Conservation (phyloP, 192 early-diverging fungal species). For the Mortierella antarctica region DNA sequence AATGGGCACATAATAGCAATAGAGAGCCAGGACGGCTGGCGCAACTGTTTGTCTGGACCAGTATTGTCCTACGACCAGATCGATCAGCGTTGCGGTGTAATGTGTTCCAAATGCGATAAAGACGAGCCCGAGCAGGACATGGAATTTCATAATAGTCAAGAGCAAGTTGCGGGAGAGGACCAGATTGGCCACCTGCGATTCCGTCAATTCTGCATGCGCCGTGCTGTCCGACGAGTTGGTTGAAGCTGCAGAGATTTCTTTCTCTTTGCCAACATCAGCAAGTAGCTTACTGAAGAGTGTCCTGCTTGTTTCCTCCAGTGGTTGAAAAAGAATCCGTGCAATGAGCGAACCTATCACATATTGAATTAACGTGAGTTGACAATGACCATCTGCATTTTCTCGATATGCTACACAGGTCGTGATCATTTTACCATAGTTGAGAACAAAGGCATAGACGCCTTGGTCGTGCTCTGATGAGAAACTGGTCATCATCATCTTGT, state of each 20-base stretch:
- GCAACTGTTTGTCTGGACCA: slow-evolving; percentile 66
- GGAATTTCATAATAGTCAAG: slow-evolving; percentile 64
- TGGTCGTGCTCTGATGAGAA: slow-evolving; percentile 67
- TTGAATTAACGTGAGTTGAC: not conserved
- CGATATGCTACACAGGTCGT: not conserved
- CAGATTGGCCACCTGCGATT: slow-evolving; percentile 25
- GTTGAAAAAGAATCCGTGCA: slow-evolving; percentile 91
- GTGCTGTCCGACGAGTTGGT: not conserved
- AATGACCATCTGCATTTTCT: not conserved
- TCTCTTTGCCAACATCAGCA: slow-evolving; percentile 20
- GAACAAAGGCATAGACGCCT: slow-evolving; percentile 86
- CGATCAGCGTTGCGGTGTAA: slow-evolving; percentile 76
- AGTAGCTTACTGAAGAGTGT: slow-evolving; percentile 84
- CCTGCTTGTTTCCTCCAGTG: slow-evolving; percentile 91
- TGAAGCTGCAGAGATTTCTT: not conserved
- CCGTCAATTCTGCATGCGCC: slow-evolving; percentile 13
- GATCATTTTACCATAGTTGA: slow-evolving; percentile 78
- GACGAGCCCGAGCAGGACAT: slow-evolving; percentile 77
- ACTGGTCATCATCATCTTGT: slow-evolving; percentile 87
- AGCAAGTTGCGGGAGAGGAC: slow-evolving; percentile 52
- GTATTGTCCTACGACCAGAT: slow-evolving; percentile 66
- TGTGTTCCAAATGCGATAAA: slow-evolving; percentile 89
- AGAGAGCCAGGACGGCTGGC: slow-evolving; percentile 71
- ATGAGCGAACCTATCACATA: slow-evolving; percentile 79
- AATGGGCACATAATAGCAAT: slow-evolving; percentile 92